Evolutionary conservation across 2,329 filamentous ascomycete genomes (phyloP), one percentile per base, ranked within the genome.

Genomic region (Xylariomycetidae sp.): DNA sequence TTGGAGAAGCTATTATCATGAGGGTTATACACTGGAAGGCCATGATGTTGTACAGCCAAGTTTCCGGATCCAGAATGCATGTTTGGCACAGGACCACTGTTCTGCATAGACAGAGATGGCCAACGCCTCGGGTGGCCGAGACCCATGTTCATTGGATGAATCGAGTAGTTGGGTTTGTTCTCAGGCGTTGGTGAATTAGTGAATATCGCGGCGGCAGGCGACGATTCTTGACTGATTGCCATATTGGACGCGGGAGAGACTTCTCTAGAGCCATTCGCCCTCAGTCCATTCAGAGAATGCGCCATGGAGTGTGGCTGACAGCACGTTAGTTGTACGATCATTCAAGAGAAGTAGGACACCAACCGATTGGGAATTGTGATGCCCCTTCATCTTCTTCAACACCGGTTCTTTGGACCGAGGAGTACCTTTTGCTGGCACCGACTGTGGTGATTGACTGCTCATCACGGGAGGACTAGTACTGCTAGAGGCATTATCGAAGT

Each of bases 401-500:
- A 41, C 46, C 25, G 46, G 47, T 10, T 37, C 49, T 19, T 45
- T 44, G 7, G 37, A 36, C 16, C 36, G n/a, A 33, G 25, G 26
- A 18, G n/a, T n/a, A n/a, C n/a, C n/a, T n/a, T n/a, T n/a, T n/a
- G n/a, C n/a, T n/a, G n/a, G n/a, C n/a, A n/a, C n/a, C n/a, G n/a
- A n/a, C n/a, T n/a, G n/a, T 13, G 48, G 45, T 8, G 48, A 46
- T 17, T 32, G 36, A 20, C 34, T 42, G 36, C 40, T 46, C 18
- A 40, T 32, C 16, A 23, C 27, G 3, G 44, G 43, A 7, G 58
- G 61, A 36, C 64, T 68, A 5, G 77, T 74, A 40, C 74, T 82
- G 45, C 69, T 77, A 2, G 73, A 70, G 7, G 70, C 70, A 45
- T 73, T 76, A 12, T 72, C 69, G 49, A 81, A 80, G 43, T 77